A percentile compares a stretch with the other conserved stretches of the same genome.
These are phyloP conservation scores for Sclerotinia nivalis DNA, from an alignment of 2,329 filamentous ascomycete genomes.

Conservation along the genomic window DNA sequence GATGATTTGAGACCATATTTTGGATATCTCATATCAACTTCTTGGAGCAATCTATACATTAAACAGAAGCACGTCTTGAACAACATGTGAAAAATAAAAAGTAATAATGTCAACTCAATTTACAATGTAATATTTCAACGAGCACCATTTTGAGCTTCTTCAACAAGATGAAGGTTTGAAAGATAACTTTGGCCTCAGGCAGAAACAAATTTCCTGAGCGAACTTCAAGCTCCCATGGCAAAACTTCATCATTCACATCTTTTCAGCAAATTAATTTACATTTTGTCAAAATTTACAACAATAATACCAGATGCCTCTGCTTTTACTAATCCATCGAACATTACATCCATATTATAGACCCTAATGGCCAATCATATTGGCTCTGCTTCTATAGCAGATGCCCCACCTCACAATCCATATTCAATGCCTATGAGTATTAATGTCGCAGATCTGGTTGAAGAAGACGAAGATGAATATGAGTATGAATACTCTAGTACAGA, in stretches of 20 bases:
- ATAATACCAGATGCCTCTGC: slow-evolving; percentile 30
- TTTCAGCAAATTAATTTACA: not conserved
- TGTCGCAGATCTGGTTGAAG: slow-evolving; percentile 20
- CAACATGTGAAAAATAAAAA: not conserved
- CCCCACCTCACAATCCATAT: slow-evolving; percentile 29
- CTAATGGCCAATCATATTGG: slow-evolving; percentile 31
- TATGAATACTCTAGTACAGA: slow-evolving; percentile 67
- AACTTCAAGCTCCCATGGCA: not conserved
- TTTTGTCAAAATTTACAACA: not conserved
- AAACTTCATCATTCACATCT: not conserved
- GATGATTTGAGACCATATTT: not conserved
- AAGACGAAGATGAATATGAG: slow-evolving; percentile 53
- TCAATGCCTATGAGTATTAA: slow-evolving; percentile 20
- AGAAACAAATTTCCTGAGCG: not conserved
- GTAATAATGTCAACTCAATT: not conserved
- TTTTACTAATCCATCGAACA: slow-evolving; percentile 28
- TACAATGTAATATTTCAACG: not conserved
- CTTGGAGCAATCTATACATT: not conserved
- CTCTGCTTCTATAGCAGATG: slow-evolving; percentile 24
- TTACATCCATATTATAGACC: slow-evolving; percentile 35
- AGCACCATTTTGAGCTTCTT: not conserved
- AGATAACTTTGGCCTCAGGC: not conserved
- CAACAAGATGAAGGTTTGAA: not conserved
- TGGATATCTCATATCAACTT: not conserved
- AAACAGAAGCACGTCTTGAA: not conserved